Base-by-base conservation (phyloP, 495 filamentous ascomycete species). In the Tuber indicum region DNA sequence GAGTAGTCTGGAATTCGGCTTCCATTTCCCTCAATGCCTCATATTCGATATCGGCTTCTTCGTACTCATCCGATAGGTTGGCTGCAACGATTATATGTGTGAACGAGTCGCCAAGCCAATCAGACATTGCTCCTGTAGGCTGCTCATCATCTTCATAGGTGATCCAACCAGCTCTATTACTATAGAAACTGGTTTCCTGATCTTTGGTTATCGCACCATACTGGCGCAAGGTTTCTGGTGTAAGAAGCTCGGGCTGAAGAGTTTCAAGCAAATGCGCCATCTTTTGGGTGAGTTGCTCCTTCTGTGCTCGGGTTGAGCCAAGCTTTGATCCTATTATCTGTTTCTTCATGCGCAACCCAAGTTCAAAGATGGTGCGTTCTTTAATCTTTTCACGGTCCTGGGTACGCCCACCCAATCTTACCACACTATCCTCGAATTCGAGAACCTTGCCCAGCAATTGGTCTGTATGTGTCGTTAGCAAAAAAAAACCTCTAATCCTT, bases 351-450 rank as follows among this genome's bases (percentile, higher is more conserved):
- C 14, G 81, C 75, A 43, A 85, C 73, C 89, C 87, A 2, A 93
- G 83, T 77, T 91, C 87, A 81, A 86, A 92, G 10, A 97, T 83
- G 0, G 90, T 94, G 14, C 89, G 88, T 6, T 86, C 84, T 77
- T 90, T 89, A 79, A 94, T 91, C 23, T 90, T 86, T 0, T 89
- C 87, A 19, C 87, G 84, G 75, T 92, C 91, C 52, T 87, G 83
- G 9, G 87, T 91, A n/a, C 93, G 88, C 9, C 90, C 89, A n/a
- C 95, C 95, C 26, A 98, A 85, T 10, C 95, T 92, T 62, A 95
- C 85, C 74, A 94, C 91, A 7, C 90, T 86, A 1, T 86, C 85
- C 72, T 92, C 92, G 72, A 91, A 90, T 2, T 85, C 75, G 1
- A 91, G 86, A 36, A 97, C 85, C 71, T 91, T 89, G 6, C 85